These are phyloP conservation scores for Solanum clarkiae DNA, from an alignment of 257 asterid species.

Conservation along the genomic window DNA sequence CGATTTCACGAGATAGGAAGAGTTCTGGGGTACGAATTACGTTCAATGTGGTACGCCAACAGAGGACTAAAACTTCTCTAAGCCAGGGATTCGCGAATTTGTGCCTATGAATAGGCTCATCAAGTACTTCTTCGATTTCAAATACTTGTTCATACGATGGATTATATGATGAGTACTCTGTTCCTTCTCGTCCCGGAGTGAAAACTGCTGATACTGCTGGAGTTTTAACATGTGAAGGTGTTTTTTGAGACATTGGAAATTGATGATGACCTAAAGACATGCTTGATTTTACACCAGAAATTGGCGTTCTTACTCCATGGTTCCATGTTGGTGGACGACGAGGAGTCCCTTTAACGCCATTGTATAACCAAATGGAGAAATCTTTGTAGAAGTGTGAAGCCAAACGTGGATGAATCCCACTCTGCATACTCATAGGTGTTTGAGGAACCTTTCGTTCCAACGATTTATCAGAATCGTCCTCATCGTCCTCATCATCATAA, in stretches of 20 bases:
- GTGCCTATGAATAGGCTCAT: constrained; percentile 46
- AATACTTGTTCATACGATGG: constrained; percentile 38
- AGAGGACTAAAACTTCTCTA: constrained; percentile 61
- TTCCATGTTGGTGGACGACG: constrained; percentile 71
- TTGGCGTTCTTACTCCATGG: constrained; percentile 32
- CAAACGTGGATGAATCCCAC: constrained; percentile 44
- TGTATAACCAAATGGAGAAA: constrained; percentile 66
- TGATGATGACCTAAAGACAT: constrained; percentile 18
- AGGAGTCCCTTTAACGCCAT: constrained; percentile 68
- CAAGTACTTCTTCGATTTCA: constrained; percentile 47
- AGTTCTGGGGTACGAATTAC: constrained; percentile 80
- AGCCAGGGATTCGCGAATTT: constrained; percentile 81
- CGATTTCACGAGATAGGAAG: constrained; percentile 66
- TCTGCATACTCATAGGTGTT: constrained; percentile 37
- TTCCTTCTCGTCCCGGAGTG: constrained; percentile 20
- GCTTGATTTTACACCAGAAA: constrained; percentile 27
- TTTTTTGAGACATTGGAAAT: constrained; percentile 12
- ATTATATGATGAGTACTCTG: constrained; percentile 2
- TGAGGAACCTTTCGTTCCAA: constrained; percentile 34
- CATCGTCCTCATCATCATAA: constrained; percentile 26
- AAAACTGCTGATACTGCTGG: constrained; percentile 8
- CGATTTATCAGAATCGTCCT: constrained; percentile 55
- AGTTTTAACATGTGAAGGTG: constrained; percentile 18
- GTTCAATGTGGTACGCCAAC: constrained; percentile 67
- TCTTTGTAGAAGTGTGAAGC: constrained; percentile 90